These are phyloP conservation scores for Podila epicladia DNA, from an alignment of 192 early-diverging fungal genomes.

Conservation along the genomic window DNA sequence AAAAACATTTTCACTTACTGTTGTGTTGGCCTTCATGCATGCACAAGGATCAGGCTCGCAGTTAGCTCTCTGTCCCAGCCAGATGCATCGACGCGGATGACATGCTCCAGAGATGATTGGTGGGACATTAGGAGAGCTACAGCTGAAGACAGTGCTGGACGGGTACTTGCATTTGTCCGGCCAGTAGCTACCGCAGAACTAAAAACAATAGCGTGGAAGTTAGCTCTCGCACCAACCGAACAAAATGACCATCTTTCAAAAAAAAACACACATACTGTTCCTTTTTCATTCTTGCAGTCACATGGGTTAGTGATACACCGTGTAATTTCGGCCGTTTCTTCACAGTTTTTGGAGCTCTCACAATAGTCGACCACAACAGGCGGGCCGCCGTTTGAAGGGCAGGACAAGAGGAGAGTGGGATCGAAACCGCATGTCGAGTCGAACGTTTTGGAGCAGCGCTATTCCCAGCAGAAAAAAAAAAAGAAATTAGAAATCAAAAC, in stretches of 20 bases:
- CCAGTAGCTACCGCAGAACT: constrained; percentile 11
- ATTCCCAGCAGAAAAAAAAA: not conserved
- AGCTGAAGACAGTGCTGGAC: not conserved
- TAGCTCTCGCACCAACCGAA: not conserved
- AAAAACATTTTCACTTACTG: not conserved
- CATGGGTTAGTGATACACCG: not conserved
- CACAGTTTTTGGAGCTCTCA: not conserved
- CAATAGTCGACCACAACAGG: constrained; percentile 1
- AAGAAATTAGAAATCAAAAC: not conserved
- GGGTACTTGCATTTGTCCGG: constrained; percentile 3
- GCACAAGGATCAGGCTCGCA: constrained; percentile 7
- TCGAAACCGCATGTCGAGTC: not conserved
- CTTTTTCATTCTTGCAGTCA: not conserved
- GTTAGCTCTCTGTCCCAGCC: not conserved
- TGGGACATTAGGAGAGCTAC: not conserved
- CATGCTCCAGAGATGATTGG: not conserved
- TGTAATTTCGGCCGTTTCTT: not conserved
- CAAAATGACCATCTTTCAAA: not conserved
- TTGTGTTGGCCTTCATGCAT: not conserved
- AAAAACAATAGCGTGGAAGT: not conserved
- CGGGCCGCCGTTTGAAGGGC: not conserved
- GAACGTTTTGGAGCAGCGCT: not conserved
- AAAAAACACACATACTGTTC: constrained; percentile 7
- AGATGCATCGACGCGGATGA: not conserved
- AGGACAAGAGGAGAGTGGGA: not conserved